Percentiles rank a stretch among this genome's conserved stretches.
phyloP scores from a whole-genome alignment of 2,329 filamentous ascomycete genomes.

The Fusarium algeriense region DNA sequence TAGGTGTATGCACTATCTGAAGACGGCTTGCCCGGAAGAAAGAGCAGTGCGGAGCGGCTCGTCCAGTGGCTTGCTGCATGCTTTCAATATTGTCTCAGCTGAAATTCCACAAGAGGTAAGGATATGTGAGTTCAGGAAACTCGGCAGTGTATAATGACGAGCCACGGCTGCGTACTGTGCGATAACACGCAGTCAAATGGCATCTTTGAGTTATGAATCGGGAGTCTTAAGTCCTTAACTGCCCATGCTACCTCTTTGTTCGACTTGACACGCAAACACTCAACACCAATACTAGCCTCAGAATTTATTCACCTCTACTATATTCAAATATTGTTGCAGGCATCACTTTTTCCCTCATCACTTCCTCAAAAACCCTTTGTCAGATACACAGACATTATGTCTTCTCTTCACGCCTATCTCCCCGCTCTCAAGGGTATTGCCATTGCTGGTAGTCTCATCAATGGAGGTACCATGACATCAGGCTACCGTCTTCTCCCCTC shows the following conservation, averaged over 20 bases:
- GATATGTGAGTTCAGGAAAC: no score
- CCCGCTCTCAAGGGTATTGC: slow-evolving; percentile 29
- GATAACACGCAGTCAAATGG: not conserved
- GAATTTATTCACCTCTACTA: not conserved
- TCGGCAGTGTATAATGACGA: not conserved
- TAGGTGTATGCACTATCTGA: not conserved
- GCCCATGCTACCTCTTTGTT: not conserved
- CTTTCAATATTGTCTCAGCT: not conserved
- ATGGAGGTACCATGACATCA: slow-evolving; percentile 37
- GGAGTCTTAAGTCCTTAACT: not conserved
- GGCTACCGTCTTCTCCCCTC: slow-evolving; percentile 34
- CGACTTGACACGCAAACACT: not conserved
- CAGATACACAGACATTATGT: not conserved
- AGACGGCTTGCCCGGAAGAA: not conserved
- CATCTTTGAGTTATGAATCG: not conserved
- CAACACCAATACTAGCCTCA: fast-evolving
- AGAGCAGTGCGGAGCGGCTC: not conserved
- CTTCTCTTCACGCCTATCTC: slow-evolving; percentile 10
- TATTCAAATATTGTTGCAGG: not conserved
- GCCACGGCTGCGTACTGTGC: not conserved
- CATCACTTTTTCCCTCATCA: fast-evolving
- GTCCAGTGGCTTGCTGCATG: not conserved
- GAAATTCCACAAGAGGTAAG: not conserved
- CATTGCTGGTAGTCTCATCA: slow-evolving; percentile 36
- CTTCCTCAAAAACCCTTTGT: fast-evolving